phyloP scores from a whole-genome alignment of 1,284 basidiomycete genomes.

The Meira nashicola region DNA sequence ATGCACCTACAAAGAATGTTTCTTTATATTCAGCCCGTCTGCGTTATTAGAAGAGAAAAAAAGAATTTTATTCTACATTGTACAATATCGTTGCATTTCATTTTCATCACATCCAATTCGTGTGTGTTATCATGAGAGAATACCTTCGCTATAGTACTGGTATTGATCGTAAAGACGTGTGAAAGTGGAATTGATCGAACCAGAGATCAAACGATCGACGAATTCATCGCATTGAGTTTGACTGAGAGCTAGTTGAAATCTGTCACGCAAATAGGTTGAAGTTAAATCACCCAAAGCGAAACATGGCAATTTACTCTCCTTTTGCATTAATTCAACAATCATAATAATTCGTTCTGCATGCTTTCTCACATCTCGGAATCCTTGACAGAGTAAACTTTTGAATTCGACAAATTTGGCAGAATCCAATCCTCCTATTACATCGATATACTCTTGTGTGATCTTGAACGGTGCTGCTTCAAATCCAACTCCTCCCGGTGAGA shows the following conservation, averaged over 20 bases:
- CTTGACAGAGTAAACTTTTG: conserved; percentile 78
- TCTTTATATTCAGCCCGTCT: conserved; percentile 7
- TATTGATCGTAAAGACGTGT: conserved; percentile 51
- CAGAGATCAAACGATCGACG: conserved; percentile 56
- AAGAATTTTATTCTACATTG: background rate
- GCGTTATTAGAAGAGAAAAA: background rate
- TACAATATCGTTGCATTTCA: background rate
- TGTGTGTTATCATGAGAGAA: background rate
- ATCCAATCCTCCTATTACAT: conserved; percentile 84
- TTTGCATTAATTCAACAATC: conserved; percentile 93
- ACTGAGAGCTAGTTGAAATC: conserved; percentile 86
- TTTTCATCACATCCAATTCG: background rate
- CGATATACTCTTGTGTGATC: conserved; percentile 88
- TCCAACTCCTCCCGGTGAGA: conserved; percentile 88
- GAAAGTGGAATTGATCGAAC: conserved; percentile 45
- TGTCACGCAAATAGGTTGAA: conserved; percentile 73
- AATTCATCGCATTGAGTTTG: conserved; percentile 81
- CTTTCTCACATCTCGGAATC: conserved; percentile 88
- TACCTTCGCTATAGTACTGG: conserved; percentile 27
- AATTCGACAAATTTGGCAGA: conserved; percentile 77
- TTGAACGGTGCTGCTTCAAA: conserved; percentile 99
- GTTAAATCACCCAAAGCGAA: conserved; percentile 89
- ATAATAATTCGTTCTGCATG: conserved; percentile 95
- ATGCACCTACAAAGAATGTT: conserved; percentile 1
- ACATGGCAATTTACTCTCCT: conserved; percentile 86